Percentiles rank a stretch among this genome's conserved stretches.
phyloP scores from a whole-genome alignment of 208 protist genomes.

The Trypanosomatidae sp. region DNA sequence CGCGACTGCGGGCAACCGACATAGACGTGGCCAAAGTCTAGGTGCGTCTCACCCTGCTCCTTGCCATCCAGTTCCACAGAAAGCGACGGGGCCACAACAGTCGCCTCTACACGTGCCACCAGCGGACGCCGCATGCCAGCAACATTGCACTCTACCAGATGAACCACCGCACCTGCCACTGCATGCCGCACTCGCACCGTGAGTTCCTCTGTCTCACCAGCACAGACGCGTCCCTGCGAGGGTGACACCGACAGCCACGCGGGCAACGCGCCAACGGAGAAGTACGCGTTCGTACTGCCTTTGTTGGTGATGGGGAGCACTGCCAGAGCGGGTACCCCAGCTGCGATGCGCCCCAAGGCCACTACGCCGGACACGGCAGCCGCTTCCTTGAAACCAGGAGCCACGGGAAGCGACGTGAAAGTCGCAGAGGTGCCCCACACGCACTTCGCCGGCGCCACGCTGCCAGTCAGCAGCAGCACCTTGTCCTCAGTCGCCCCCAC shows the following conservation, averaged over 20 bases:
- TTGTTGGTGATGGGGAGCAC: conserved; percentile 60
- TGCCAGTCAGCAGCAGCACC: conserved; percentile 58
- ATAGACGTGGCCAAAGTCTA: conserved; percentile 90
- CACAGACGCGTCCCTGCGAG: conserved; percentile 56
- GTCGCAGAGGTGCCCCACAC: conserved; percentile 34
- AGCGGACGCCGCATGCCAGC: conserved; percentile 80
- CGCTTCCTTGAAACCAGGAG: conserved; percentile 6
- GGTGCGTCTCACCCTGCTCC: conserved; percentile 60
- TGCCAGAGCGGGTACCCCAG: conserved; percentile 46
- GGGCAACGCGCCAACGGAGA: conserved; percentile 62
- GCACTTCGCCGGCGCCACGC: conserved; percentile 65
- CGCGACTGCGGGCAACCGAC: conserved; percentile 56
- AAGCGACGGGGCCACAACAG: conserved; percentile 66
- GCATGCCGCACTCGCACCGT: conserved; percentile 48
- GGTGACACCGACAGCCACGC: conserved; percentile 73
- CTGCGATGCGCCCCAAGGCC: conserved; percentile 73
- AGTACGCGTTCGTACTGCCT: conserved; percentile 75
- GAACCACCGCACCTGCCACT: conserved; percentile 29
- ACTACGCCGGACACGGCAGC: conserved; percentile 42
- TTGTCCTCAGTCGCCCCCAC: conserved; percentile 69
- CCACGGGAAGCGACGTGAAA: conserved; percentile 1
- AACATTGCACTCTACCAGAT: conserved; percentile 60
- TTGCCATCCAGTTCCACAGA: conserved; percentile 47
- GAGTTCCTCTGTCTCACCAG: conserved; percentile 73
- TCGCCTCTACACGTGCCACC: conserved; percentile 62